Evolutionary conservation across 2,329 filamentous ascomycete genomes (phyloP), one percentile per base, ranked within the genome.

Genomic region (Orbilia javanica): DNA sequence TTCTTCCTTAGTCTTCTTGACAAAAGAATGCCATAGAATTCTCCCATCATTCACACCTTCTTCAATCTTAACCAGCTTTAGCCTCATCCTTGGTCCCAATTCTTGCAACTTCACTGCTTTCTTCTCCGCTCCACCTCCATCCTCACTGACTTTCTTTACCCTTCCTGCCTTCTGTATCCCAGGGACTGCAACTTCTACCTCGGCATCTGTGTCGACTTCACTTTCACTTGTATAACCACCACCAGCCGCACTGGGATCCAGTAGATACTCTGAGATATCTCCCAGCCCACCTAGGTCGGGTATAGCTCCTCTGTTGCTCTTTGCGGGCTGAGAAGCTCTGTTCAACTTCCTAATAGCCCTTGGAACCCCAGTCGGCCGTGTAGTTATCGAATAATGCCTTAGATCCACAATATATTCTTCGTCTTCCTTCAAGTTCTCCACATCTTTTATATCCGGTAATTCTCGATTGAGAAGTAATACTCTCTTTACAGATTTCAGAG

Each of bases 1-100:
- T 84, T 99, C 94, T 18, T 89, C 88, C 81, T 90, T 90, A 5
- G 89, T 90, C 87, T 99, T 99, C 83, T 91, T 89, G 66, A 98
- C 90, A 83, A 93, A 96, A 83, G 97, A 94, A 84, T 99, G 96
- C 96, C 96, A 99, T 92, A 99, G 93, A 71, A 97, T 89, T 83
- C 93, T 96, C 62, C 96, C 96, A 27, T 89, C 88, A 82, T 94
- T 97, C 5, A 98, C 85, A 0, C 95, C 96, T 81, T 99, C 96
- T 83, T 99, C 96, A 3, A 99, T 94, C 86, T 99, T 99, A 69
- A 93, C 94, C 85, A 99, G 87, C 34, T 95, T 90, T 46, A 99
- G 86, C 78, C 89, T 91, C 92, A 99, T 91, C 67, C 96, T 90
- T 0, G 96, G 96, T 0, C 96, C 96, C 0, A 99, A 86, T 85